Base-by-base conservation (phyloP, 306 rosid species). In the Prosopis cineraria region DNA sequence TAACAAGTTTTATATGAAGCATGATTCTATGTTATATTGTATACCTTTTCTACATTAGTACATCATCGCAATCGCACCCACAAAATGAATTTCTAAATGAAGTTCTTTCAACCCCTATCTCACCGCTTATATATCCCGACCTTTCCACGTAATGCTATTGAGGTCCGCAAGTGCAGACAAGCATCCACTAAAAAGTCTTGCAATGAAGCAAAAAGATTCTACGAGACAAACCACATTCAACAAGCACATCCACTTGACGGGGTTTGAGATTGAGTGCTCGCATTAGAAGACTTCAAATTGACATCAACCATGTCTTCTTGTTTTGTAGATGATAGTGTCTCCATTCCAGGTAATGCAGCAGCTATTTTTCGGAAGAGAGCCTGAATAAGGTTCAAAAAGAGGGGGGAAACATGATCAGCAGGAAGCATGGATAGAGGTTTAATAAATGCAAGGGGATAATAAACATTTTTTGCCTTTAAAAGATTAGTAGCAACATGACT, bases 221-320 rank as follows among this genome's bases (percentile, higher is more conserved):
- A 62, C 63, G 64, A 53, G 20, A 74, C 34, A 81, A 53, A 60
- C 71, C 70, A 55, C 47, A 59, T 74, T 84, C 80, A 92, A 76
- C 95, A 92, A 24, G 93, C 88, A 63, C 93, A 92, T 70, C 93
- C 91, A 50, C 93, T 83, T 5, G 91, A 82, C 78, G 84, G 86
- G 29, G 88, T 77, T 81, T 85, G 95, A 24, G 93, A 75, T 78
- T 85, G 85, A 45, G 68, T 37, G 64, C 64, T 36, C 79, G 79
- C 84, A 56, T 76, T 78, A 12, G 85, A 63, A 41, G 97, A 84
- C 81, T 85, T 88, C 17, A 90, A 84, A 83, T 90, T 92, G 39
- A 92, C 95, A 76, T 92, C 95, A 62, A 92, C 95, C 97, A 90
- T 85, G 79, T 90, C 97, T 79, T 90, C 95, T 85, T 90, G 97